Evolutionary conservation across 2,329 filamentous ascomycete genomes (phyloP), one percentile per base, ranked within the genome.

Genomic region (Sordariomycetes sp.): DNA sequence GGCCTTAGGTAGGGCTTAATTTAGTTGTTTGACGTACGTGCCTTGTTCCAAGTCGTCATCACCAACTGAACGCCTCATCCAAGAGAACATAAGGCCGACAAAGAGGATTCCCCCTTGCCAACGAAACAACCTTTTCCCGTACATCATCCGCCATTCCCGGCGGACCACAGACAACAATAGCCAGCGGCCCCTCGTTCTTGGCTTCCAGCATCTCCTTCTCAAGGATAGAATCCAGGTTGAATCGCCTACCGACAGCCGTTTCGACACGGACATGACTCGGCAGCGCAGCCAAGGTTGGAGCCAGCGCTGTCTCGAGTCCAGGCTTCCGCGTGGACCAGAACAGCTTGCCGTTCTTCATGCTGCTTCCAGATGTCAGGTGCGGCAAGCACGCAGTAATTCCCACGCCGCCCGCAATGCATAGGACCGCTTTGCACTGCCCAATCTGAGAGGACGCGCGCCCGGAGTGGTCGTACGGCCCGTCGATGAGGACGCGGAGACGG

Each of bases 371-470:
- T 2, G 61, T 60, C 4, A 67, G 61, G 17, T 64, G 58, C 1
- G 68, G 65, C 15, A 70, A 58, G 15, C 67, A 60, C 7, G 65
- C 65, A 2, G 65, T 68, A 12, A 70, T 63, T 20, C 67, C 67
- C 0, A 69, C 66, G 5, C 68, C 68, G 13, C 69, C 68, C 1
- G 66, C 66, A 10, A 70, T 64, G 50, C 62, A 65, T 0, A 70
- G n/a, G 1, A 68, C 42, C 2, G 59, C 62, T 0, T 60, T 61
- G 59, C 65, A 68, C 10, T 63, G 60, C 1, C 60, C 56, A 6
- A 69, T 59, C 20, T 65, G 60, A 2, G 60, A 54, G 7, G 57
- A n/a, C 3, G 20, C 51, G 24, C 51, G 50, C 3, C 52, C 62
- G 32, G 60, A 62, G 42, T 62, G 60, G 39, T 65, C 60, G 61